Conservation (phyloP, 495 filamentous ascomycete genomes). For the Penicillium herquei region DNA sequence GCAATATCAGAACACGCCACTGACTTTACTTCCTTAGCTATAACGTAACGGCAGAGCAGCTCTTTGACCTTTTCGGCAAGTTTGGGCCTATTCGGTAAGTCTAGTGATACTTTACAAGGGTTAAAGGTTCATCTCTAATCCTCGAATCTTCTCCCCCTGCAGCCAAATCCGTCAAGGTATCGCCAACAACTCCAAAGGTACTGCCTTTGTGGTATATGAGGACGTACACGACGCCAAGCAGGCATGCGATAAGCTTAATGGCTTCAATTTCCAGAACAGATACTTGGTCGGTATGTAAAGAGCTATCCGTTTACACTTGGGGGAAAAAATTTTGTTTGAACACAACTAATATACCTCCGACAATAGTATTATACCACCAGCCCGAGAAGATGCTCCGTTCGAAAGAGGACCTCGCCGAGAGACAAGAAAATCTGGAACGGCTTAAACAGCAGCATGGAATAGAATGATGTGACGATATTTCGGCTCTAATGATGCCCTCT, state of each 20-base stretch:
- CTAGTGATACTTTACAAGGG: not conserved
- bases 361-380: conserved; percentile 91
- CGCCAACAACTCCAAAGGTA: conserved; percentile 95
- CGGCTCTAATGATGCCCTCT: conserved; percentile 37
- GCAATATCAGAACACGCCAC: conserved; percentile 1
- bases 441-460: conserved; percentile 97
- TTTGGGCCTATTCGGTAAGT: conserved; percentile 89
- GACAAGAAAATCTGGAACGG: conserved; percentile 95
- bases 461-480: conserved; percentile 66
- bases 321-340: too few relatives aligned
- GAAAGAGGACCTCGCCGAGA: conserved; percentile 90
- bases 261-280: conserved; percentile 99
- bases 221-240: conserved; percentile 99
- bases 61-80: conserved; percentile 93
- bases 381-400: conserved; percentile 94
- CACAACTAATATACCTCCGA: too few relatives aligned
- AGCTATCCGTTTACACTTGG: not conserved
- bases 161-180: conserved; percentile 99
- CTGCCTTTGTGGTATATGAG: conserved; percentile 98
- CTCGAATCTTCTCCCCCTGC: conserved; percentile 29
- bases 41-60: conserved; percentile 90
- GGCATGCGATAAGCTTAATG: conserved; percentile 98
- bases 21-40: conserved; percentile 57
- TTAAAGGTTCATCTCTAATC: not conserved
- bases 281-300: conserved; percentile 89